Evolutionary conservation across 331 rosid species (phyloP).

Genomic region (Pyracantha coccinea): DNA sequence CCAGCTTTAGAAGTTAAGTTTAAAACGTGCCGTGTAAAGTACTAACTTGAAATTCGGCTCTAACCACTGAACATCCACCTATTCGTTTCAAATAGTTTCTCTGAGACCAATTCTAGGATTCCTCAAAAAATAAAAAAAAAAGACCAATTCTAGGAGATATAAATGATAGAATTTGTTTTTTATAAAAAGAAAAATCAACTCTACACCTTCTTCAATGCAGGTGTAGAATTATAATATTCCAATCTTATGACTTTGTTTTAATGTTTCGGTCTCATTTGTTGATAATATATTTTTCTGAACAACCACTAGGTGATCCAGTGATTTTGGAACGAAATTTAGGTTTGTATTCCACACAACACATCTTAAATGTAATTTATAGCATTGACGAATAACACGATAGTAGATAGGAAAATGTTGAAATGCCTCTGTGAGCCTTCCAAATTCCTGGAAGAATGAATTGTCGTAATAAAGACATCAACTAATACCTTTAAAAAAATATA

Average conservation of each 20-base stretch:
- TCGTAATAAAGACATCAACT: too few species aligned
- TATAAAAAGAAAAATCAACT: background rate
- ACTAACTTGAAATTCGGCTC: too few species aligned
- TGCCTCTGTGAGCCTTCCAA: rapidly evolving
- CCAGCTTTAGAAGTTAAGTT: rapidly evolving
- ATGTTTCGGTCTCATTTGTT: constrained; percentile 2
- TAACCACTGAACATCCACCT: too few species aligned
- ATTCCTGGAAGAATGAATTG: rapidly evolving
- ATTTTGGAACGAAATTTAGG: rapidly evolving
- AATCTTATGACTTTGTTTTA: constrained; percentile 20
- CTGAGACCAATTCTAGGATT: background rate
- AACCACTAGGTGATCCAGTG: too few species aligned
- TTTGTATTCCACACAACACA: rapidly evolving
- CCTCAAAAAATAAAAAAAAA: too few species aligned
- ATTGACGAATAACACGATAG: rapidly evolving
- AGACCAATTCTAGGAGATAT: background rate
- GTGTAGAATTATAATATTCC: constrained; percentile 2
- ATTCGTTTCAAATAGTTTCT: background rate
- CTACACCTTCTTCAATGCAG: constrained; percentile 15
- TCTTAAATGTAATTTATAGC: rapidly evolving
- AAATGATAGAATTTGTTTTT: background rate
- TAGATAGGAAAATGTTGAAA: rapidly evolving
- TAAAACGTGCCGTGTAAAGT: rapidly evolving
- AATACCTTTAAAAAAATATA: too few species aligned
- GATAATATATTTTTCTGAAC: background rate